Conservation (phyloP, 192 early-diverging fungal genomes). For the Backusella circina region DNA sequence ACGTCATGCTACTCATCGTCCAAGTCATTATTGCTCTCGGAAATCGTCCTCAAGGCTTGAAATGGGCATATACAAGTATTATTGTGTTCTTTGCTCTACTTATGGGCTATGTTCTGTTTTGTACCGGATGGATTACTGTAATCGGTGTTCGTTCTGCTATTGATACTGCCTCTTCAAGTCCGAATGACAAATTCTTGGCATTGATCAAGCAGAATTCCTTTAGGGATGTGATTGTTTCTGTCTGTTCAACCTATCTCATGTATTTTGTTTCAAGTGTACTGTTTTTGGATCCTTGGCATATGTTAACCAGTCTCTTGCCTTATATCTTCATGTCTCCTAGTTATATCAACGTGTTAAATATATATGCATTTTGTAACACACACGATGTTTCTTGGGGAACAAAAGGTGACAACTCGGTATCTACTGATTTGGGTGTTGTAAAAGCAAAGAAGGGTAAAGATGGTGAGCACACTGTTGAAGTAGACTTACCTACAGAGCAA, state of each 20-base stretch:
- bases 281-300: conserved; percentile 76
- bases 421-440: conserved; percentile 48
- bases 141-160: conserved; percentile 18
- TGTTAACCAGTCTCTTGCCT: conserved; percentile 67
- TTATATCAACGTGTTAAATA: conserved; percentile 76
- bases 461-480: conserved; percentile 46
- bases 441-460: conserved; percentile 44
- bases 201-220: conserved; percentile 43
- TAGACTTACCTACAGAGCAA: conserved; percentile 56
- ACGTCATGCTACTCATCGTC: conserved; percentile 67
- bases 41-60: conserved; percentile 91
- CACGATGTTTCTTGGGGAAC: conserved; percentile 89
- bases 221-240: conserved; percentile 49
- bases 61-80: conserved; percentile 68
- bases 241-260: conserved; percentile 64
- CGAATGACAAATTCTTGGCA: conserved; percentile 26
- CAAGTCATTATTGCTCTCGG: conserved; percentile 90
- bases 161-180: conserved; percentile 4
- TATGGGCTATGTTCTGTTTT: conserved; percentile 38
- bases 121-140: conserved; percentile 31
- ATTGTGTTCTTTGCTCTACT: conserved; percentile 58
- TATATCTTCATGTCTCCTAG: conserved; percentile 74
- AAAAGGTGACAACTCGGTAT: conserved; percentile 66
- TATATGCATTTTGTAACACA: conserved; percentile 83
- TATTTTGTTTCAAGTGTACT: conserved; percentile 62